Base-by-base conservation (phyloP, 1,284 basidiomycete genomes). In the Cutaneotrichosporon sp. region DNA sequence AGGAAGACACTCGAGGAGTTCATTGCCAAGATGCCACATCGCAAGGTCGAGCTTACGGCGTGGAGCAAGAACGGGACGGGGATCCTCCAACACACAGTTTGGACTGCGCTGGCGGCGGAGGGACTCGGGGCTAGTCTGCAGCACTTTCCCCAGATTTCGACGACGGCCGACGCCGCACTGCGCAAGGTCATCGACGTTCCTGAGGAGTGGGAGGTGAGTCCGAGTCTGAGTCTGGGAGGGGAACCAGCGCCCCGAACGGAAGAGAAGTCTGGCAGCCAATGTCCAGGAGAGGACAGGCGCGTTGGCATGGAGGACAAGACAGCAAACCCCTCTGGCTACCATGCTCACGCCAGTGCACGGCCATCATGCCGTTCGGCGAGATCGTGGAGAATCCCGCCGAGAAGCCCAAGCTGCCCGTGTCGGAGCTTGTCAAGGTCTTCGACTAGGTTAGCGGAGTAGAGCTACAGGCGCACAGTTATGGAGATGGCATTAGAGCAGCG, bases 101-200 rank as follows among this genome's bases (percentile, higher is more conserved):
- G 83, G 83, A 80, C 79, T n/a, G 78, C 82, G 0, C 74, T 85
- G 31, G 77, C 77, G 52, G 66, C 70, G 21, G 81, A 82, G 47
- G 82, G 82, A 9, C 77, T 82, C 70, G 84, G 83, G 51, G 81
- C 79, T 7, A 81, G 73, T 65, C 71, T 84, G 11, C 82, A 83
- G 70, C 78, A 79, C 66, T 79, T 75, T 64, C 72, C 69, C 53
- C 65, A 69, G 56, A 53, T 73, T 31, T 62, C 68, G 1, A 69
- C 72, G 0, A 69, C 72, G 21, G 73, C 73, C 32, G 72, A 71
- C 40, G 67, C 64, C 2, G 70, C 70, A 14, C 64, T 83, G 32
- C 70, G 69, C 60, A 68, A 73, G 34, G 69, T 78, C 55, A 77
- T 80, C 66, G 69, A 72, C 26, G 58, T 83, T 4, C 81, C 82